Percentiles rank a stretch among this genome's conserved stretches.
Conservation (phyloP, 352 stramenopile species). For the Globisporangium middletonii region DNA sequence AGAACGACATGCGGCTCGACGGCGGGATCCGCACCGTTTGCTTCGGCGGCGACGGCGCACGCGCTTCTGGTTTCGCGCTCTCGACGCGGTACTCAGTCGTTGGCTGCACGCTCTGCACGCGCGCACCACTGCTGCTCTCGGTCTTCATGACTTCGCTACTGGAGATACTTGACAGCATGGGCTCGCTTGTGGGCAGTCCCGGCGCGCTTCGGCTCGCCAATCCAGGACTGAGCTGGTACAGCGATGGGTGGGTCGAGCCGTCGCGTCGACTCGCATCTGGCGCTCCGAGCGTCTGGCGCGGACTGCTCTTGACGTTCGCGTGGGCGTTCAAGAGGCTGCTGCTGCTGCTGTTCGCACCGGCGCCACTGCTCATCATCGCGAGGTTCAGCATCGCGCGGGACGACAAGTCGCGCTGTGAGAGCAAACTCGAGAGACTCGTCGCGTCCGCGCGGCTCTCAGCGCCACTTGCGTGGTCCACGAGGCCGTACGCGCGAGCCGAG, state of each 20-base stretch:
- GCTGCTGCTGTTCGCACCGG: constrained; percentile 9
- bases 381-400: constrained; percentile 56
- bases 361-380: constrained; percentile 41
- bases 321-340: constrained; percentile 11
- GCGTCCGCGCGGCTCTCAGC: constrained; percentile 9
- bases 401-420: constrained; percentile 33
- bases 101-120: not conserved
- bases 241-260: not conserved
- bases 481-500: constrained; percentile 21
- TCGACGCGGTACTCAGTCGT: not conserved
- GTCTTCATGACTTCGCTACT: constrained; percentile 1
- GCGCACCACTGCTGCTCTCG: not conserved
- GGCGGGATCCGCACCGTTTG: constrained; percentile 21
- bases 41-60: constrained; percentile 11
- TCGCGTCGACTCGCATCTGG: constrained; percentile 7
- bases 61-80: not conserved
- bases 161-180: no score
- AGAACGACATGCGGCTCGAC: constrained; percentile 86
- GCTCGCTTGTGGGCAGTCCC: no score
- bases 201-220: constrained; percentile 1
- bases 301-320: constrained; percentile 12
- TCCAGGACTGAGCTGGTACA: constrained; percentile 13
- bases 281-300: constrained; percentile 5
- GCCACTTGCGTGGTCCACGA: constrained; percentile 12
- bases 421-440: constrained; percentile 8